Conservation (phyloP, 345 rosid genomes). For the thale cress (Arabidopsis thaliana) region TAIR10.1 NC_003071.7:12171501-12172000, state of each 20-base stretch:
- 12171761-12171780: constrained; percentile 59
- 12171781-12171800: constrained; percentile 29
- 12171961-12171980: constrained; percentile 5
- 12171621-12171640: neutral
- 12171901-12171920: constrained; percentile 97
- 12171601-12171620: neutral
- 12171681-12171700: constrained; percentile 94
- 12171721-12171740: constrained; percentile 91
- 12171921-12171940: constrained; percentile 68
- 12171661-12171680: constrained; percentile 98
- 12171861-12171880: constrained; percentile 80
- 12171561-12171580: constrained; percentile 44
- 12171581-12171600: constrained; percentile 14
- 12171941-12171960: constrained; percentile 19
- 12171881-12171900: constrained; percentile 98
- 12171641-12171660: constrained; percentile 18
- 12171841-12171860: constrained; percentile 99
- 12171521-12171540: constrained; percentile 80
- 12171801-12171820: constrained; percentile 16
- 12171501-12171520: constrained; percentile 93
- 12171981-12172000: constrained; percentile 20
- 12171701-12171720: constrained; percentile 91
- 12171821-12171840: constrained; percentile 56
- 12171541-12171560: constrained; percentile 99
- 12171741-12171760: constrained; percentile 84